A percentile compares a stretch with the other conserved stretches of the same genome.
phyloP scores from a whole-genome alignment of 352 stramenopile species.

The Globisporangium paroecandrum region DNA sequence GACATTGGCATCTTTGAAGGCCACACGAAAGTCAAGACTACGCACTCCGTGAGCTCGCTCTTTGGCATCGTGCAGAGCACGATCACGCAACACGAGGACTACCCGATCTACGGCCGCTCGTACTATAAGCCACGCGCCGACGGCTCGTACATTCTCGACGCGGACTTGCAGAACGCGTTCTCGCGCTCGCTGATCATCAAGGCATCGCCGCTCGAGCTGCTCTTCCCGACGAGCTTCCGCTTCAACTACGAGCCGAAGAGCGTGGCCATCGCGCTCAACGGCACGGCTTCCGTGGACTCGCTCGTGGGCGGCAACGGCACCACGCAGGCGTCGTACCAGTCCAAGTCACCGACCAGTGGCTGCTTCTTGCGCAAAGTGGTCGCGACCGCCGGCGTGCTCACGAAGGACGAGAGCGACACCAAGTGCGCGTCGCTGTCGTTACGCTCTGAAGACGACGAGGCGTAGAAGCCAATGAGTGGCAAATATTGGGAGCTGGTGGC shows the following conservation, averaged over 20 bases:
- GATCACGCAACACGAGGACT: slow-evolving; percentile 40
- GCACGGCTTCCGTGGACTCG: slow-evolving; percentile 29
- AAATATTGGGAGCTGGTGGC: too few species aligned
- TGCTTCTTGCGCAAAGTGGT: slow-evolving; percentile 33
- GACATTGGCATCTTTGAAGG: slow-evolving; percentile 48
- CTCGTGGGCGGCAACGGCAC: slow-evolving; percentile 36
- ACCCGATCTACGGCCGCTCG: slow-evolving; percentile 45
- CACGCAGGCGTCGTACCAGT: slow-evolving; percentile 22
- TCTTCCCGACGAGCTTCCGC: slow-evolving; percentile 23
- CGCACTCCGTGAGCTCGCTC: slow-evolving; percentile 25
- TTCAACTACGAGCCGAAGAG: slow-evolving; percentile 23
- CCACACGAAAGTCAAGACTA: slow-evolving; percentile 34
- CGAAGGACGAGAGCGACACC: slow-evolving; percentile 21
- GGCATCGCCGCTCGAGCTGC: slow-evolving; percentile 17
- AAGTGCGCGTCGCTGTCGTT: slow-evolving; percentile 1
- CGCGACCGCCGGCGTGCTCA: slow-evolving; percentile 18
- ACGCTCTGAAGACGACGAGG: neutral
- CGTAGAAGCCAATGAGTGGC: neutral
- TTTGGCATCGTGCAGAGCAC: slow-evolving; percentile 8
- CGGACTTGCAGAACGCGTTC: slow-evolving; percentile 44
- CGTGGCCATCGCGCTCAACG: slow-evolving; percentile 29
- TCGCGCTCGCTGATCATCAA: slow-evolving; percentile 21
- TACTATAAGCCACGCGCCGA: slow-evolving; percentile 38
- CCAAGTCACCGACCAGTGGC: slow-evolving; percentile 21
- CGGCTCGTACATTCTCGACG: slow-evolving; percentile 39